These are phyloP conservation scores for Blastomyces emzantsi DNA, from an alignment of 2,329 filamentous ascomycete genomes.

Conservation along the genomic window DNA sequence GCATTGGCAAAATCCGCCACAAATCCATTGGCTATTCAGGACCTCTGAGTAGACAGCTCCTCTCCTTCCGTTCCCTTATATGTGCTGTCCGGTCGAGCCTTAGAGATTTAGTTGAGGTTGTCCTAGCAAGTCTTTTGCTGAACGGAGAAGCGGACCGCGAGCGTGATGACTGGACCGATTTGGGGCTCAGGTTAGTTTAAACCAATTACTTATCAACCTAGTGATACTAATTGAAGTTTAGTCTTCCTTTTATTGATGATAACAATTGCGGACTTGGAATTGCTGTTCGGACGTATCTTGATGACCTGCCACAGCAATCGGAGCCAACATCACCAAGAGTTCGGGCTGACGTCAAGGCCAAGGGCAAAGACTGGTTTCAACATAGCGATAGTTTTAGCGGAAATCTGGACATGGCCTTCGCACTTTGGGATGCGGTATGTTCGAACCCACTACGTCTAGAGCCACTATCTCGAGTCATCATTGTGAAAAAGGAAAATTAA, in stretches of 20 bases:
- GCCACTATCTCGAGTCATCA: constrained; percentile 1
- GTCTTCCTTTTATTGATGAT: constrained; percentile 38
- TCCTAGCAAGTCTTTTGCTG: constrained; percentile 70
- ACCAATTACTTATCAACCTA: not conserved
- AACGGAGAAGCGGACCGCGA: constrained; percentile 68
- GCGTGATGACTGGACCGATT: constrained; percentile 55
- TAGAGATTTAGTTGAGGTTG: constrained; percentile 75
- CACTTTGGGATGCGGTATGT: constrained; percentile 57
- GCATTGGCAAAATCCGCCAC: constrained; percentile 72
- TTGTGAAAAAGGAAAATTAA: not conserved
- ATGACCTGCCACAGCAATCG: constrained; percentile 46
- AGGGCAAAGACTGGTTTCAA: constrained; percentile 52
- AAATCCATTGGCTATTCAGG: constrained; percentile 86
- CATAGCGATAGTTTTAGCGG: constrained; percentile 49
- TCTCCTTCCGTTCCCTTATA: constrained; percentile 77
- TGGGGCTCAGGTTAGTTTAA: constrained; percentile 59
- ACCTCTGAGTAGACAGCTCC: constrained; percentile 78
- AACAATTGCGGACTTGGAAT: constrained; percentile 41
- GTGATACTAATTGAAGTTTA: constrained; percentile 18
- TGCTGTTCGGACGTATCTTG: constrained; percentile 41
- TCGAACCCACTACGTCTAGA: constrained; percentile 15
- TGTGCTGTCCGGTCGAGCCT: constrained; percentile 69
- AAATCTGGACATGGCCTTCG: constrained; percentile 53
- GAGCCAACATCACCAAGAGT: constrained; percentile 46
- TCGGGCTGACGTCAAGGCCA: constrained; percentile 43